phyloP scores from a whole-genome alignment of 208 protist species.

The Borovskyia barvae region DNA sequence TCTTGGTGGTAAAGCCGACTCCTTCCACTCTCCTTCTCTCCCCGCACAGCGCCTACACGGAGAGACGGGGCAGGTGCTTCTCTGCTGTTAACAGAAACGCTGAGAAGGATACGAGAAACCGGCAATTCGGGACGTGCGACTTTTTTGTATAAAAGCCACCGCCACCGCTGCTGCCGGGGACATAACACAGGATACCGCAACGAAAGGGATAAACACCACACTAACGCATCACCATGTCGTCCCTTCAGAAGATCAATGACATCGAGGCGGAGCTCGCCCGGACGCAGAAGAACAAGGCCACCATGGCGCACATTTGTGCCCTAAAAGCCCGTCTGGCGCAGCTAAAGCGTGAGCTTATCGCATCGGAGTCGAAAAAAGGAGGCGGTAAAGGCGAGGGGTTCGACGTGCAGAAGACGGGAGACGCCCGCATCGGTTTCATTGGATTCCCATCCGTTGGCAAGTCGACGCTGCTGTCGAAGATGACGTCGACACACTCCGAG shows the following conservation, averaged over 20 bases:
- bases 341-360: slow-evolving; percentile 96
- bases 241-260: slow-evolving; percentile 93
- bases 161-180: too few species aligned
- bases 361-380: slow-evolving; percentile 83
- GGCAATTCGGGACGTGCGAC: too few species aligned
- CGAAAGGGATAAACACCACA: too few species aligned
- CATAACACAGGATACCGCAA: too few species aligned
- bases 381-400: slow-evolving; percentile 95
- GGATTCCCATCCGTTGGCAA: slow-evolving; percentile 98
- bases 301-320: slow-evolving; percentile 95
- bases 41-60: too few species aligned
- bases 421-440: slow-evolving; percentile 96
- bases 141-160: too few species aligned
- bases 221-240: too few species aligned
- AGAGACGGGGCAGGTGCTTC: too few species aligned
- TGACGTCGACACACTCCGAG: slow-evolving; percentile 97
- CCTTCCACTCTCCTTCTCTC: too few species aligned
- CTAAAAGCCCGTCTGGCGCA: slow-evolving; percentile 98
- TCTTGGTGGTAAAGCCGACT: too few species aligned
- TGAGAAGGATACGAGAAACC: too few species aligned
- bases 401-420: slow-evolving; percentile 97
- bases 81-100: too few species aligned
- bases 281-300: slow-evolving; percentile 99
- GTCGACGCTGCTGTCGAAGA: slow-evolving; percentile 96
- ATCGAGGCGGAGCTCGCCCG: slow-evolving; percentile 97